phyloP scores from a whole-genome alignment of 331 rosid species.

The Rhamnella rubrinervis region DNA sequence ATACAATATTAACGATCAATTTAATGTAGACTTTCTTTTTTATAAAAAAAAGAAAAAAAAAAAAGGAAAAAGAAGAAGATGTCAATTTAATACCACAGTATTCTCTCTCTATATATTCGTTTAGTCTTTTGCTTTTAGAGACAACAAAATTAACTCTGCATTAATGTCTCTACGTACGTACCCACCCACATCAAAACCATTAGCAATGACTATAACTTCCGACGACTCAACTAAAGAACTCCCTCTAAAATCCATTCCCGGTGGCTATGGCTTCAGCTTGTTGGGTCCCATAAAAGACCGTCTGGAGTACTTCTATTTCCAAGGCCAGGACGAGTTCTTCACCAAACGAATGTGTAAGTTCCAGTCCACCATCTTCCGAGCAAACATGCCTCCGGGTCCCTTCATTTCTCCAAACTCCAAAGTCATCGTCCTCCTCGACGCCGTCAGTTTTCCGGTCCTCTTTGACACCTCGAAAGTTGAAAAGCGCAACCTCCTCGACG shows the following conservation, averaged over 20 bases:
- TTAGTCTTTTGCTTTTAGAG: too few relatives aligned
- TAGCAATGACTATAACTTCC: too few relatives aligned
- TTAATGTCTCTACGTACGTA: too few relatives aligned
- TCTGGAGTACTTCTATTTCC: constrained; percentile 63
- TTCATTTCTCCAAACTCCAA: constrained; percentile 50
- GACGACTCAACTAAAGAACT: constrained; percentile 7
- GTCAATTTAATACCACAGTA: too few relatives aligned
- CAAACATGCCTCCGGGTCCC: constrained; percentile 81
- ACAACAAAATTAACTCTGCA: too few relatives aligned
- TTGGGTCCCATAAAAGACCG: constrained; percentile 58
- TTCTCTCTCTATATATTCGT: too few relatives aligned
- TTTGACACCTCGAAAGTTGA: constrained; percentile 61
- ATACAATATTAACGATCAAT: too few relatives aligned
- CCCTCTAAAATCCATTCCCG: constrained; percentile 59
- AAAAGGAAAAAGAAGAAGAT: too few relatives aligned
- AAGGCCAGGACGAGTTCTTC: constrained; percentile 66
- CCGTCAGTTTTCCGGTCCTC: constrained; percentile 51
- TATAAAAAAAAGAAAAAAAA: too few relatives aligned
- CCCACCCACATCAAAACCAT: too few relatives aligned
- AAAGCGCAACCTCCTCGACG: constrained; percentile 61
- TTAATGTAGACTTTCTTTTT: too few relatives aligned
- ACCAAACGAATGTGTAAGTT: constrained; percentile 34
- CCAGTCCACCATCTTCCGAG: constrained; percentile 58
- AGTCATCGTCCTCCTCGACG: constrained; percentile 70
- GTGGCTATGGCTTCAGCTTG: constrained; percentile 52